Percentiles rank a stretch among this genome's conserved stretches.
Conservation (phyloP, 2,329 filamentous ascomycete species). For the Xylariaceae sp. region DNA sequence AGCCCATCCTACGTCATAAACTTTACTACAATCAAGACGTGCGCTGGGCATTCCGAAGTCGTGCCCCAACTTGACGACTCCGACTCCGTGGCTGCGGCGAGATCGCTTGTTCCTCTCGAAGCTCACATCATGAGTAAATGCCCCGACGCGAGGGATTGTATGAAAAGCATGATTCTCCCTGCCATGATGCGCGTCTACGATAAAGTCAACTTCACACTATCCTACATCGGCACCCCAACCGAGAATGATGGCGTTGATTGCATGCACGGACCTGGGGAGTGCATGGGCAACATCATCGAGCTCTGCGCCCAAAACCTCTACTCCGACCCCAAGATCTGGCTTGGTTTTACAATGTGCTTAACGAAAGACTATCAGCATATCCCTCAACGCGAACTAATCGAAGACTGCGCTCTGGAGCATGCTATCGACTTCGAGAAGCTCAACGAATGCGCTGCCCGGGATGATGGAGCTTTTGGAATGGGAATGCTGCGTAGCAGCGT, state of each 20-base stretch:
- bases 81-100: not conserved
- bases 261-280: constrained; percentile 86
- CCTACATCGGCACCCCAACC: constrained; percentile 79
- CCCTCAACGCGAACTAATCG: constrained; percentile 70
- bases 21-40: not conserved
- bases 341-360: constrained; percentile 93
- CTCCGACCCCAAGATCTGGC: constrained; percentile 77
- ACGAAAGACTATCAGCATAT: constrained; percentile 72
- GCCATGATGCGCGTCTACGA: constrained; percentile 76
- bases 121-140: constrained; percentile 98
- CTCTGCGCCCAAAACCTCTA: constrained; percentile 84
- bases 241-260: constrained; percentile 80
- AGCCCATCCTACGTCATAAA: constrained; percentile 13
- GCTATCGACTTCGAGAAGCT: constrained; percentile 77
- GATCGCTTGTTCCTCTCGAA: constrained; percentile 69
- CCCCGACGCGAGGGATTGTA: constrained; percentile 81
- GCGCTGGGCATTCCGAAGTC: not conserved
- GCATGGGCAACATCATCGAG: constrained; percentile 88
- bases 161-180: constrained; percentile 76
- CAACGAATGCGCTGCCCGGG: constrained; percentile 75
- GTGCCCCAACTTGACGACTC: not conserved
- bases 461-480: constrained; percentile 69
- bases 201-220: constrained; percentile 87
- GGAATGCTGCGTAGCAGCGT: constrained; percentile 66
- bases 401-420: constrained; percentile 87